These are phyloP conservation scores for Pulveroboletus sp. DNA, from an alignment of 768 basidiomycete genomes.

Conservation along the genomic window DNA sequence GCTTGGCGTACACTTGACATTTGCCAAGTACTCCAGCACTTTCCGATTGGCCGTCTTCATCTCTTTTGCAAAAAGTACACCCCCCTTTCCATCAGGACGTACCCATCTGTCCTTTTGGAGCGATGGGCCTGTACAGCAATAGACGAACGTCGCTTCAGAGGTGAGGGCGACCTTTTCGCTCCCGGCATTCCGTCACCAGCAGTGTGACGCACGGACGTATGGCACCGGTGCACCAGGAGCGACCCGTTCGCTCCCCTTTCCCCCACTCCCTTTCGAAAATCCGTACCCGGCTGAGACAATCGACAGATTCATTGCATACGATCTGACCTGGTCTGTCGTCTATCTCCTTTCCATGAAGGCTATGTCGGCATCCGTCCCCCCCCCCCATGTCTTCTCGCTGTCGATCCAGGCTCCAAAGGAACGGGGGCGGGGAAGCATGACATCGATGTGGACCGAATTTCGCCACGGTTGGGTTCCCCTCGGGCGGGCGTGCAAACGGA, in stretches of 20 bases:
- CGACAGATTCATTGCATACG: conserved; percentile 3
- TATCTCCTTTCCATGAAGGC: conserved; percentile 5
- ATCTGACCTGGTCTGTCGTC: conserved; percentile 1
- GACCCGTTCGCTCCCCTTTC: neutral
- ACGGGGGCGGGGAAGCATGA: neutral
- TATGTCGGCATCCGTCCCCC: conserved; percentile 10
- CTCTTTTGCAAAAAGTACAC: neutral
- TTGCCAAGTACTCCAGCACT: too few species aligned
- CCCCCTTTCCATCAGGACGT: neutral
- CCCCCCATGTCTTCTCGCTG: neutral
- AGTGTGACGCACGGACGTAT: neutral
- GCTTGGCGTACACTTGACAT: conserved; percentile 1
- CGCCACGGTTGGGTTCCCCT: too few species aligned
- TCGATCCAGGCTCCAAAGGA: neutral
- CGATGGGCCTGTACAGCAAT: too few species aligned
- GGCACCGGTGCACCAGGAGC: neutral
- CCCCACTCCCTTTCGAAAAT: neutral
- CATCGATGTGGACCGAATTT: too few species aligned
- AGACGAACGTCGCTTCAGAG: conserved; percentile 1
- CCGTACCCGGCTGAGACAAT: neutral
- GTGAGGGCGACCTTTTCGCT: neutral
- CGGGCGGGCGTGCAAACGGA: too few species aligned
- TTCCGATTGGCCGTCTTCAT: neutral
- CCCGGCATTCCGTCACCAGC: neutral
- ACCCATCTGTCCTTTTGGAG: conserved; percentile 10